Percentiles rank a stretch among this genome's conserved stretches.
These are phyloP conservation scores for Cyclanthera cordifolia DNA, from an alignment of 306 rosid species.

Conservation along the genomic window DNA sequence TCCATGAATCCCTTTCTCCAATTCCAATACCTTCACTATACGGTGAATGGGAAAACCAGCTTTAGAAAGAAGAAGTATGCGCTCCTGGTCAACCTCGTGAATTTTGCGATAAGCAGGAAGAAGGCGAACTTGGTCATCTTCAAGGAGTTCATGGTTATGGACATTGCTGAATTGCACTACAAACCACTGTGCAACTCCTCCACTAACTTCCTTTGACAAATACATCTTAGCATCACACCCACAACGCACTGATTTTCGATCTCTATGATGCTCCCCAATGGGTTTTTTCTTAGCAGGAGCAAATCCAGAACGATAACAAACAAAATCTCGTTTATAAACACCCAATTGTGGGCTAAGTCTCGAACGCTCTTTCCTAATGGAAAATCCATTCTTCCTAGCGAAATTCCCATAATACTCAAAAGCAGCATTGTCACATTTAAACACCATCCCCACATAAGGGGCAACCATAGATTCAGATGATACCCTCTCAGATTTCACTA, in stretches of 20 bases:
- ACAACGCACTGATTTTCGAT: conserved; percentile 81
- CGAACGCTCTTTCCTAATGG: conserved; percentile 80
- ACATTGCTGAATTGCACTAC: conserved; percentile 84
- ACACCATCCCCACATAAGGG: conserved; percentile 93
- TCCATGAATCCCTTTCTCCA: conserved; percentile 91
- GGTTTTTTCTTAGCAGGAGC: conserved; percentile 81
- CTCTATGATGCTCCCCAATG: conserved; percentile 76
- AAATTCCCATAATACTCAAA: conserved; percentile 79
- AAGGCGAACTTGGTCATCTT: conserved; percentile 92
- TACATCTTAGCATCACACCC: conserved; percentile 98
- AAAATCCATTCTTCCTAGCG: conserved; percentile 80
- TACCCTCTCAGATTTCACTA: conserved; percentile 33
- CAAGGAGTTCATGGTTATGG: conserved; percentile 87
- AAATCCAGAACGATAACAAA: conserved; percentile 90
- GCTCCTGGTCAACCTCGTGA: conserved; percentile 83
- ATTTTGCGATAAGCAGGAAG: conserved; percentile 87
- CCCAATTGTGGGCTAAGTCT: conserved; percentile 92
- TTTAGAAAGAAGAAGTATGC: conserved; percentile 75
- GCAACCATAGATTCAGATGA: conserved; percentile 54
- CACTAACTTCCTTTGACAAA: conserved; percentile 72
- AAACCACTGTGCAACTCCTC: conserved; percentile 81
- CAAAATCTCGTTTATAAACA: conserved; percentile 82
- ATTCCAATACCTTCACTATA: conserved; percentile 87
- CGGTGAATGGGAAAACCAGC: conserved; percentile 90
- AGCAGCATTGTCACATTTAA: conserved; percentile 83